These are phyloP conservation scores for Populus pruinosa DNA, from an alignment of 345 rosid species.

Conservation along the genomic window DNA sequence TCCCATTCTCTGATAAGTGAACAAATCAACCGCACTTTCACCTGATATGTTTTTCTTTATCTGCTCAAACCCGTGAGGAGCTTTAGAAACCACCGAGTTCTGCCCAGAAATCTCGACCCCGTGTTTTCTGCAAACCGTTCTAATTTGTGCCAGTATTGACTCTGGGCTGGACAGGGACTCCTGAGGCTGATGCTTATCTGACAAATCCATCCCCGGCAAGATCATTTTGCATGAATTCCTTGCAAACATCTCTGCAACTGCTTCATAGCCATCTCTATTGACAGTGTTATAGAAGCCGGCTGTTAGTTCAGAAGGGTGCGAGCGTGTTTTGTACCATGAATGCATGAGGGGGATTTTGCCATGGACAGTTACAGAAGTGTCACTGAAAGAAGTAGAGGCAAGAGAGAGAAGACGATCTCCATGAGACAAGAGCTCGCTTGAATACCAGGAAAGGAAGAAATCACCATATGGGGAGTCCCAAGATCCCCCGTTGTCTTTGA, in stretches of 20 bases:
- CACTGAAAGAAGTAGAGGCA: slow-evolving; percentile 50
- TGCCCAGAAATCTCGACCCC: slow-evolving; percentile 71
- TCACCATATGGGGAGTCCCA: slow-evolving; percentile 84
- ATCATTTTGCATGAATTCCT: slow-evolving; percentile 78
- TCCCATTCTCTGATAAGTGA: slow-evolving; percentile 94
- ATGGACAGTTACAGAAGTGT: slow-evolving; percentile 33
- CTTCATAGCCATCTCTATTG: slow-evolving; percentile 61
- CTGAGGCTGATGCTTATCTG: slow-evolving; percentile 50
- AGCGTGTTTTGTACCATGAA: slow-evolving; percentile 63
- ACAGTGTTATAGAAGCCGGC: slow-evolving; percentile 70
- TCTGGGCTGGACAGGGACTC: slow-evolving; percentile 62
- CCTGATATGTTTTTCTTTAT: slow-evolving; percentile 51
- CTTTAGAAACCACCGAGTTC: slow-evolving; percentile 44
- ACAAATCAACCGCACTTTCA: slow-evolving; percentile 41
- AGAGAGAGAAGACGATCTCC: slow-evolving; percentile 65
- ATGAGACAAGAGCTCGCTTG: slow-evolving; percentile 61
- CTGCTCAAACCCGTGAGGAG: slow-evolving; percentile 56
- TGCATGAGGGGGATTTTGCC: slow-evolving; percentile 74
- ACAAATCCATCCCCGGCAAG: slow-evolving; percentile 81
- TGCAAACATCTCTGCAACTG: slow-evolving; percentile 55
- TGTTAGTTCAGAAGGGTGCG: slow-evolving; percentile 73
- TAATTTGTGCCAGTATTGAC: slow-evolving; percentile 52
- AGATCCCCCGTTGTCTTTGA: slow-evolving; percentile 71
- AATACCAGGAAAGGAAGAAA: slow-evolving; percentile 90
- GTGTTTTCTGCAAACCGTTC: slow-evolving; percentile 54